These are phyloP conservation scores for Halophytophthora batemanensis DNA, from an alignment of 352 stramenopile species.

Conservation along the genomic window DNA sequence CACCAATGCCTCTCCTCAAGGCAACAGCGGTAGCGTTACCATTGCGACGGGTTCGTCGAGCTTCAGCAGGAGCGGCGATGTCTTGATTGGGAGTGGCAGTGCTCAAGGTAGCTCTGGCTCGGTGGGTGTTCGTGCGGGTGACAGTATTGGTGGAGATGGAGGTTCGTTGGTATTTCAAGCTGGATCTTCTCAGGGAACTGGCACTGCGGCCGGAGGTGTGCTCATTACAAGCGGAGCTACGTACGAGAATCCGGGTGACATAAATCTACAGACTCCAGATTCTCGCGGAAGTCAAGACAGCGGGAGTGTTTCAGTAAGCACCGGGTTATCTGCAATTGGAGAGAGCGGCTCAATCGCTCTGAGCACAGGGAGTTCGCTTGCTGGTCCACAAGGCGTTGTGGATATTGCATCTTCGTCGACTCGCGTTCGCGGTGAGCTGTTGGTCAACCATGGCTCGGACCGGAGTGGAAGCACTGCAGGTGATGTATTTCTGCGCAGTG, in stretches of 20 bases:
- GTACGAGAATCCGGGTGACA: constrained; percentile 16
- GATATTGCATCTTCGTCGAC: constrained; percentile 20
- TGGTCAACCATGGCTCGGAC: constrained; percentile 21
- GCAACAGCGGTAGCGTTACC: constrained; percentile 29
- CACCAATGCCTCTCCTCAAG: constrained; percentile 25
- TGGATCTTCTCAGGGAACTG: constrained; percentile 28
- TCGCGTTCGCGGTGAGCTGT: constrained; percentile 19
- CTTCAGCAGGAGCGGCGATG: constrained; percentile 26
- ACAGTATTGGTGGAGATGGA: constrained; percentile 28
- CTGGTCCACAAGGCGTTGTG: constrained; percentile 16
- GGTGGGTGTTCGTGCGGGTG: constrained; percentile 28
- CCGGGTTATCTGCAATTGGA: constrained; percentile 23
- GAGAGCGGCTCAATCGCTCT: constrained; percentile 32
- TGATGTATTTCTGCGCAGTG: constrained; percentile 21
- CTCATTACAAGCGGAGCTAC: constrained; percentile 28
- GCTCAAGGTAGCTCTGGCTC: constrained; percentile 21
- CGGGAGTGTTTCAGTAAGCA: constrained; percentile 26
- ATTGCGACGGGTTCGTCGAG: constrained; percentile 36
- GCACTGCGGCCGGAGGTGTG: constrained; percentile 24
- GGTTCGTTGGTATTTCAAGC: constrained; percentile 35
- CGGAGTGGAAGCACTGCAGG: constrained; percentile 4
- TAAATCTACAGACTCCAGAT: constrained; percentile 25
- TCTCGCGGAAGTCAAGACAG: constrained; percentile 22
- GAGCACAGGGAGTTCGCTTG: constrained; percentile 18
- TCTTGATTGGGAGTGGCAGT: constrained; percentile 29